phyloP scores from a whole-genome alignment of 2,329 filamentous ascomycete genomes.

The Endothia cerciana region DNA sequence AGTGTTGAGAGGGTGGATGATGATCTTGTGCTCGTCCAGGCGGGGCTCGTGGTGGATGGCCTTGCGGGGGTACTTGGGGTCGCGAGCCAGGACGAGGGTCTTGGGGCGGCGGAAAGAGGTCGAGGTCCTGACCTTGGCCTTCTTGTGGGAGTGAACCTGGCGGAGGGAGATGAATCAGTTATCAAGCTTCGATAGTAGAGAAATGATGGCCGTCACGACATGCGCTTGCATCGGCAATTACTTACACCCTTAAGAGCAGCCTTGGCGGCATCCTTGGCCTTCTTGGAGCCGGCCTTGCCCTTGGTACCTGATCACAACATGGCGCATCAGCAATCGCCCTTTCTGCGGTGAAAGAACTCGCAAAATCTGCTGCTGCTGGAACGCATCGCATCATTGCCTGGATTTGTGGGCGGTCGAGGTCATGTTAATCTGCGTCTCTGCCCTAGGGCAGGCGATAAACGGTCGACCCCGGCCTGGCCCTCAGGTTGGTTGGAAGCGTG shows the following conservation, averaged over 20 bases:
- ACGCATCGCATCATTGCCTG: conserved; percentile 48
- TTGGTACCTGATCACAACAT: conserved; percentile 56
- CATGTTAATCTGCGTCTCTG: conserved; percentile 11
- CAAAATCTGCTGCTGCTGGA: conserved; percentile 76
- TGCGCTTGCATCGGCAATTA: conserved; percentile 35
- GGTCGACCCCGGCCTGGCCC: conserved; percentile 22
- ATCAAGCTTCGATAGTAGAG: background rate
- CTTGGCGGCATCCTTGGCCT: conserved; percentile 94
- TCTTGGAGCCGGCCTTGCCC: conserved; percentile 70
- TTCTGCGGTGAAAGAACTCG: conserved; percentile 62
- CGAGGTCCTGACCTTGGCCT: conserved; percentile 87
- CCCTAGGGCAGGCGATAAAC: conserved; percentile 6
- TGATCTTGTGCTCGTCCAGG: conserved; percentile 96
- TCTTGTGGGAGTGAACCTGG: conserved; percentile 71
- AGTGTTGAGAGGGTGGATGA: conserved; percentile 98
- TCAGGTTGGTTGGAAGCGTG: conserved; percentile 29
- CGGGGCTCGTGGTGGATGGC: conserved; percentile 86
- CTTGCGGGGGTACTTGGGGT: conserved; percentile 96
- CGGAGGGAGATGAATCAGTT: conserved; percentile 31
- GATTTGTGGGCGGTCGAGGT: conserved; percentile 23
- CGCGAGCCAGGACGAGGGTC: conserved; percentile 87
- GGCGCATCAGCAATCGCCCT: conserved; percentile 75
- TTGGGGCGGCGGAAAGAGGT: conserved; percentile 98
- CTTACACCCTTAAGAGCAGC: conserved; percentile 94
- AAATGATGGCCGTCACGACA: background rate